These are phyloP conservation scores for Aegilops sharonensis DNA, from an alignment of 176 grass and related monocot species.

Conservation along the genomic window DNA sequence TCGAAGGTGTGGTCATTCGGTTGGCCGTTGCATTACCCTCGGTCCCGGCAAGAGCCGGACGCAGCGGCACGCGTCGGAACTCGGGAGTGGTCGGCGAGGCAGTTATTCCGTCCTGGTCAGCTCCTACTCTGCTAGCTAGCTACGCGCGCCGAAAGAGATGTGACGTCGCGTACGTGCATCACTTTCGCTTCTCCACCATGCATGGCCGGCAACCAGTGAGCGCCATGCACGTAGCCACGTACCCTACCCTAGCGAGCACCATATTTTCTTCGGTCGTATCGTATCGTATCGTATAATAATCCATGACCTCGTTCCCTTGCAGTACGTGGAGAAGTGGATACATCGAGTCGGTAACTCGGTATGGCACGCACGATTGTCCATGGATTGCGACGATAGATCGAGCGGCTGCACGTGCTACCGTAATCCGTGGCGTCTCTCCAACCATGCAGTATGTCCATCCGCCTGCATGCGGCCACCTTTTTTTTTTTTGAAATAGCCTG, in stretches of 20 bases:
- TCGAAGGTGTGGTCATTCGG: background rate
- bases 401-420: no score
- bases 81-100: background rate
- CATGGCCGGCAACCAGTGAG: background rate
- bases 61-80: background rate
- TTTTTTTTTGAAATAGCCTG: no score
- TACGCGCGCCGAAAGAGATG: background rate
- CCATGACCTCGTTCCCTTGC: background rate
- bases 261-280: background rate
- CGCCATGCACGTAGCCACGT: background rate
- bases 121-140: background rate
- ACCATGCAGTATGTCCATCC: no score
- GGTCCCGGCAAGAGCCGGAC: background rate
- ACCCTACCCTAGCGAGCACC: background rate
- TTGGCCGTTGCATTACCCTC: background rate
- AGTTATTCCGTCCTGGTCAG: background rate
- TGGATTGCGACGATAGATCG: no score
- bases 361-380: background rate
- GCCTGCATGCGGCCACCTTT: no score
- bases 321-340: background rate
- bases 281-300: background rate
- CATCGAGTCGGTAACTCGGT: background rate
- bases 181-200: background rate
- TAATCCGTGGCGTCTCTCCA: no score
- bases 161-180: background rate